Base-by-base conservation (phyloP, 371 early-diverging fungal species). In the Syncephalastrum racemosum region DNA sequence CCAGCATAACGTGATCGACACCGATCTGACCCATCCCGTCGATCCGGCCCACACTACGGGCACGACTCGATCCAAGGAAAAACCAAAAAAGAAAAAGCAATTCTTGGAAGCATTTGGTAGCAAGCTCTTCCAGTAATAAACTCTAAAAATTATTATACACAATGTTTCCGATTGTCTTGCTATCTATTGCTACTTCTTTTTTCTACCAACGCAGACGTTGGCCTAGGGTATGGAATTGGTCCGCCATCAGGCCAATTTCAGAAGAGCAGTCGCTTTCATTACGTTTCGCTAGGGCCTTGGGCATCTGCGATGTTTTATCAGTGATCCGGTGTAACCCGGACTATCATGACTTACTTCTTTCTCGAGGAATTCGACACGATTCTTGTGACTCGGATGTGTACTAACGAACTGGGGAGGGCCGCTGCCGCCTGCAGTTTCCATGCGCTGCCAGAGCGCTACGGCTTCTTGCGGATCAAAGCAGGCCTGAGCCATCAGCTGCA, bases 381-480 rank as follows among this genome's bases (percentile, higher is more conserved):
- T 80, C 49, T 80, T 81, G 50, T 87, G 80, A 27, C 84, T 84
- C 0, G 98, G 98, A 72, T 96, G 98, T 0, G 97, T 96, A 57
- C 84, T 88, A 54, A 93, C 62, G 60, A 92, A 93, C 63, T 90
- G 86, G 6, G 84, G 78, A 23, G 70, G 42, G 6, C 60, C 56
- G 14, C 52, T 54, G 2, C 46, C 61, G 24, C 64, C 49, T 57
- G 73, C 7, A 31, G 60, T 8, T 62, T 69, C 83, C 83, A 80
- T 83, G 8, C 83, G 65, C 59, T 68, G 60, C 89, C 87, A 90
- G 52, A 89, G 73, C 22, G 67, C 64, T 0, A 87, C 71, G 5
- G 94, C 92, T 56, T 89, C 88, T 8, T 63, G 61, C 0, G 98
- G 97, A 59, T 96, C 85, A 67, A 89, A 97, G 62, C 98, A 97